These are phyloP conservation scores for Gossypium mustelinum DNA, from an alignment of 345 rosid species.

Conservation along the genomic window DNA sequence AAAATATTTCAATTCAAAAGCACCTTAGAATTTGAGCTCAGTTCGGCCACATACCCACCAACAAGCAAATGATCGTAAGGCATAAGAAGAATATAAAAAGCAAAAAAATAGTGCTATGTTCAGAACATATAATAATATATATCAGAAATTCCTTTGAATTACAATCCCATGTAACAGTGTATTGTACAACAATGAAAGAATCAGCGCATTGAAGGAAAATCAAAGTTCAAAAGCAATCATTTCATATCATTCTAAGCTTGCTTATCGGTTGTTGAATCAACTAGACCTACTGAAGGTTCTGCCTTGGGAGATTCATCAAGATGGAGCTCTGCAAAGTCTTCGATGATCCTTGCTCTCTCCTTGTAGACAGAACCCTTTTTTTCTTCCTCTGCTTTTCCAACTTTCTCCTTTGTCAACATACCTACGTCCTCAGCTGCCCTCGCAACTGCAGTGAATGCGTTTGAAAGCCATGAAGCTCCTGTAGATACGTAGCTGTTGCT, in stretches of 20 bases:
- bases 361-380: constrained; percentile 22
- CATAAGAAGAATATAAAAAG: neutral
- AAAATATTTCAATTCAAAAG: neutral
- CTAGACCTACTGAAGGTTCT: constrained; percentile 23
- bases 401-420: constrained; percentile 40
- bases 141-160: neutral
- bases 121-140: neutral
- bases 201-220: constrained; percentile 1
- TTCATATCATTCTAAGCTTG: constrained; percentile 22
- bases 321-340: constrained; percentile 14
- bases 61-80: neutral
- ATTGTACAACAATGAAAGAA: constrained; percentile 10
- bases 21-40: neutral
- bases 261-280: constrained; percentile 20
- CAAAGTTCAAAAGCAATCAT: constrained; percentile 12
- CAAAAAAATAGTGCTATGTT: too few species aligned
- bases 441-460: constrained; percentile 31
- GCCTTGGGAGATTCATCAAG: constrained; percentile 15
- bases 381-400: constrained; percentile 35
- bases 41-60: too few species aligned
- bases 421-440: constrained; percentile 42
- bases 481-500: constrained; percentile 35
- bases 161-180: neutral
- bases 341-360: constrained; percentile 17
- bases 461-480: constrained; percentile 43